Conservation (phyloP, 768 basidiomycete species). For the Tephrocybe sp. region DNA sequence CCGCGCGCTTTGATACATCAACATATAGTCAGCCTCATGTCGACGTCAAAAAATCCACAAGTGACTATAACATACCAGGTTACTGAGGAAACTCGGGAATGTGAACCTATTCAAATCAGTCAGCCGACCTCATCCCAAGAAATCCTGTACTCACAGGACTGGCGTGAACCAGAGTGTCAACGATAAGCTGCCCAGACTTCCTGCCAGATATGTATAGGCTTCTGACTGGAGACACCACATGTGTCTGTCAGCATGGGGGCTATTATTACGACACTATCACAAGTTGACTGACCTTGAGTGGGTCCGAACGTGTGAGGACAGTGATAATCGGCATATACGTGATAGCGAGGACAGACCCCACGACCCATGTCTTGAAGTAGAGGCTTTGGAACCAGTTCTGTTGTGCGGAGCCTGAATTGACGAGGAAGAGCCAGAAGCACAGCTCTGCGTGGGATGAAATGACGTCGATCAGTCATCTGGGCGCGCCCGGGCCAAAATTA, state of each 20-base stretch:
- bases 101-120: constrained; percentile 48
- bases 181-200: constrained; percentile 64
- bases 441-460: constrained; percentile 48
- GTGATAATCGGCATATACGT: constrained; percentile 71
- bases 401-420: constrained; percentile 58
- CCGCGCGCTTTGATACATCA: constrained; percentile 40
- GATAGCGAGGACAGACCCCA: constrained; percentile 60
- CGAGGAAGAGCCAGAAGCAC: constrained; percentile 85
- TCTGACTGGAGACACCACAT: constrained; percentile 48
- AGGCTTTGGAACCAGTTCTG: constrained; percentile 75
- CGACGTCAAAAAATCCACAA: background rate
- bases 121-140: constrained; percentile 2
- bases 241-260: background rate
- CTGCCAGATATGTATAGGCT: constrained; percentile 66
- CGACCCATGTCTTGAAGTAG: constrained; percentile 73
- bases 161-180: constrained; percentile 76
- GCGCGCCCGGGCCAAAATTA: background rate
- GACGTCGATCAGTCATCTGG: constrained; percentile 6
- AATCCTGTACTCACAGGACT: constrained; percentile 47
- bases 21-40: background rate
- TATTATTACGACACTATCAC: background rate
- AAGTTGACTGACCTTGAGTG: constrained; percentile 46
- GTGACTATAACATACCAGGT: constrained; percentile 44
- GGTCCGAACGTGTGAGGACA: constrained; percentile 56
- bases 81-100: constrained; percentile 64